A percentile compares a stretch with the other conserved stretches of the same genome.
Evolutionary conservation across 495 filamentous ascomycete species (phyloP).

Genomic region (Pyronema omphalodes): DNA sequence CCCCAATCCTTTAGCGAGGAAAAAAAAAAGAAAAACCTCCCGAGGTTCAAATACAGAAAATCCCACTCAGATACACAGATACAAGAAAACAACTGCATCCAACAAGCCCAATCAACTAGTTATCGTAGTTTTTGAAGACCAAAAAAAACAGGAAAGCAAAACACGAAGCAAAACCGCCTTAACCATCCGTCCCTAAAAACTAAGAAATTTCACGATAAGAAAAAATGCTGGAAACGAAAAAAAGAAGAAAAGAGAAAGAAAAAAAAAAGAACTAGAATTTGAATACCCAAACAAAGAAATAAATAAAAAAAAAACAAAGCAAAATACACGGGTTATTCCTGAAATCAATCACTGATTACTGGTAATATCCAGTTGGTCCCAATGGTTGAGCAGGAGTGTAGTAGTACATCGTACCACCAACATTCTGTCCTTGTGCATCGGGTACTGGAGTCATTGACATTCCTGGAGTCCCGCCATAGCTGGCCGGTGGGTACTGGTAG

Average conservation of each 20-base stretch:
- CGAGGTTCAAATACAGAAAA: too few species aligned
- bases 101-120: too few species aligned
- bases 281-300: background rate
- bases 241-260: slow-evolving; percentile 1
- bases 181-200: background rate
- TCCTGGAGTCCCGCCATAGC: slow-evolving; percentile 31
- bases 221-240: background rate
- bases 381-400: slow-evolving; percentile 32
- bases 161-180: background rate
- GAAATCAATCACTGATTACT: background rate
- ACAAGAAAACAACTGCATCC: background rate
- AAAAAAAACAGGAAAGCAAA: too few species aligned
- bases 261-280: slow-evolving; percentile 1
- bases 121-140: background rate
- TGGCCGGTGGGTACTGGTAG: slow-evolving; percentile 40
- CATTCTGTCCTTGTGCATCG: slow-evolving; percentile 27
- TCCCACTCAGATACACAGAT: too few species aligned
- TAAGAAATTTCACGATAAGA: background rate
- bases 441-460: slow-evolving; percentile 35
- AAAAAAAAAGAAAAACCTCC: background rate
- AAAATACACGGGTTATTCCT: background rate
- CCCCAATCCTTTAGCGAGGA: background rate
- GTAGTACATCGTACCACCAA: slow-evolving; percentile 53
- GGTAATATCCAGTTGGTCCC: background rate
- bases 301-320: background rate